phyloP scores from a whole-genome alignment of 768 basidiomycete species.

The Asterophora parasitica region DNA sequence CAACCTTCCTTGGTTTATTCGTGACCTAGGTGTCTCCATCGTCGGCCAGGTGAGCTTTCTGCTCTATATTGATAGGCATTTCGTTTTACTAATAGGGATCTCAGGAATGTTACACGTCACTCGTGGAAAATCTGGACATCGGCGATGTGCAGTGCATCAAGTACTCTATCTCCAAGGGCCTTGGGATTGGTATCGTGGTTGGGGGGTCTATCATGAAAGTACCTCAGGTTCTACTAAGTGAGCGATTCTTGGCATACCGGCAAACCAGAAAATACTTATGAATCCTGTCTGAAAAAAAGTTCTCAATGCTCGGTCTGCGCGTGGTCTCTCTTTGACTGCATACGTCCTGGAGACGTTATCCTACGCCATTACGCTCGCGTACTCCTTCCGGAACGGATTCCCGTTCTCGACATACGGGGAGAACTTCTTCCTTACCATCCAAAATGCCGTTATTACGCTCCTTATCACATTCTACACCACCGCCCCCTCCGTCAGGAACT shows the following conservation, averaged over 20 bases:
- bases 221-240: slow-evolving; percentile 86
- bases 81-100: slow-evolving; percentile 1
- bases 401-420: slow-evolving; percentile 99
- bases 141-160: slow-evolving; percentile 80
- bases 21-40: slow-evolving; percentile 74
- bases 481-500: slow-evolving; percentile 19
- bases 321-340: slow-evolving; percentile 82
- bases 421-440: slow-evolving; percentile 88
- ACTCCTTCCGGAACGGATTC: slow-evolving; percentile 79
- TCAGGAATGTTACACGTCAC: slow-evolving; percentile 86
- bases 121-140: slow-evolving; percentile 83
- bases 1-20: slow-evolving; percentile 82
- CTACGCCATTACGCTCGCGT: slow-evolving; percentile 86
- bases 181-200: slow-evolving; percentile 89
- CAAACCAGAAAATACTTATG: slow-evolving; percentile 6
- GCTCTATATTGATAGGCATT: neutral
- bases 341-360: slow-evolving; percentile 89
- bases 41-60: slow-evolving; percentile 65
- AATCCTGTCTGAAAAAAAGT: slow-evolving; percentile 40
- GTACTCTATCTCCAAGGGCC: slow-evolving; percentile 85
- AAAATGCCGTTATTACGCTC: slow-evolving; percentile 84
- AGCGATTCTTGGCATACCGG: slow-evolving; percentile 23
- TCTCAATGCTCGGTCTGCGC: slow-evolving; percentile 65
- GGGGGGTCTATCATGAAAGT: slow-evolving; percentile 96
- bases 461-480: slow-evolving; percentile 71